Base-by-base conservation (phyloP, 306 rosid species). In the Cicer bijugum region DNA sequence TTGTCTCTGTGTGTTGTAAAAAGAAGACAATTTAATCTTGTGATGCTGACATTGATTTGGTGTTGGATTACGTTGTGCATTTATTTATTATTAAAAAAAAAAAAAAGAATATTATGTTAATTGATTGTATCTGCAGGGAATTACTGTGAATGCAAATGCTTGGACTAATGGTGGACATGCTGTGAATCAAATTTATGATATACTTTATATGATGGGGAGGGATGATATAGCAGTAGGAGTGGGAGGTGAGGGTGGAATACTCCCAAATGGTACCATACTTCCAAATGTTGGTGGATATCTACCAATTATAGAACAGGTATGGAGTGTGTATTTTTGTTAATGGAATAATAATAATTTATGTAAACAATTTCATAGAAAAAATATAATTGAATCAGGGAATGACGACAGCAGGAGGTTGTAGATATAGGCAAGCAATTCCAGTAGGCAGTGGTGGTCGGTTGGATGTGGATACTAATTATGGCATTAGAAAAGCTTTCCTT, bases 161-260 rank as follows among this genome's bases (percentile, higher is more conserved):
- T 94, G 98, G 98, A 84, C 96, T 20, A 67, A 90, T 75, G 82
- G 89, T 1, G 98, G 97, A 19, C 97, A 94, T 62, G 84, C 97
- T 12, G 95, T 91, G 81, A 88, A 94, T 81, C 98, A 94, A 71
- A n/a, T 94, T 8, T 94, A 94, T 71, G 98, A 91, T 74, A 15
- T 89, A 1, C 91, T 94, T 60, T 89, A 87, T 84, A 94, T 94
- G 98, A 94, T 94, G 98, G 91, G 82, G 1, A 84, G 97, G 12
- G 97, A 94, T 51, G 96, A 94, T 74, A 57, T 94, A 39, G 82
- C 90, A 2, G 95, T 94, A 69, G 98, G 98, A 76, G 83, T 94
- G 39, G 98, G 98, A 39, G 98, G 98, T 2, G 98, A 91, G 42
- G 97, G 98, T 70, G 97, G 91, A 45, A 88, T 94, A 12, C 87